Conservation (phyloP, 805 yeast genomes). For the Kodamaea neixiangensis region DNA sequence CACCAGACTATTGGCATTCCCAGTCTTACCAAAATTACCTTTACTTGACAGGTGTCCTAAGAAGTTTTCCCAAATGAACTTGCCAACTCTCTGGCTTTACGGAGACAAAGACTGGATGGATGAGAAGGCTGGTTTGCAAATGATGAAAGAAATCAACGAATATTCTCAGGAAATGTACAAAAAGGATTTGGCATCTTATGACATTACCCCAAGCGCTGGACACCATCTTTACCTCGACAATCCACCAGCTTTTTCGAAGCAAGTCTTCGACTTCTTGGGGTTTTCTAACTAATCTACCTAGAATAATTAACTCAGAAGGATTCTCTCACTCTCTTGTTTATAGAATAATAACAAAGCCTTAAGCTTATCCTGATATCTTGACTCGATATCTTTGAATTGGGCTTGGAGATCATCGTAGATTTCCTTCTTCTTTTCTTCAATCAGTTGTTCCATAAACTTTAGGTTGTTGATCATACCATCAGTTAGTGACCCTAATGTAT, state of each 20-base stretch:
- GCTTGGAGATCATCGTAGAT: conserved; percentile 15
- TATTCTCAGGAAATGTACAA: conserved; percentile 31
- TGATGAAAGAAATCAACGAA: conserved; percentile 24
- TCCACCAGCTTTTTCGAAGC: conserved; percentile 35
- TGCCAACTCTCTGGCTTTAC: conserved; percentile 60
- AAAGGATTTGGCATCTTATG: conserved; percentile 31
- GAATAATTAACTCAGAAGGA: background rate
- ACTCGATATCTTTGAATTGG: conserved; percentile 14
- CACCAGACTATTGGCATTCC: conserved; percentile 59
- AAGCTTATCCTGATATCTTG: conserved; percentile 8
- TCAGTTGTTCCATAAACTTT: conserved; percentile 14
- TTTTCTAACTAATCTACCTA: background rate
- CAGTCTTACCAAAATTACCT: conserved; percentile 59
- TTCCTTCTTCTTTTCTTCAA: conserved; percentile 12
- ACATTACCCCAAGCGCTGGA: conserved; percentile 46
- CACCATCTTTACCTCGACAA: conserved; percentile 59
- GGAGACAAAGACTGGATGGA: conserved; percentile 78
- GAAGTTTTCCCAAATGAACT: conserved; percentile 37
- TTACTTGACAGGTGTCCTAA: conserved; percentile 52
- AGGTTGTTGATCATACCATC: conserved; percentile 14
- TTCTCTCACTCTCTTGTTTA: background rate
- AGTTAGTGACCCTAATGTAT: conserved; percentile 14
- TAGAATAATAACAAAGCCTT: conserved; percentile 4
- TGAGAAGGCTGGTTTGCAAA: conserved; percentile 52
- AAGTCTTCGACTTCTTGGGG: conserved; percentile 20